A percentile compares a stretch with the other conserved stretches of the same genome.
phyloP scores from a whole-genome alignment of 768 basidiomycete species.

The Trametopsis cervina region DNA sequence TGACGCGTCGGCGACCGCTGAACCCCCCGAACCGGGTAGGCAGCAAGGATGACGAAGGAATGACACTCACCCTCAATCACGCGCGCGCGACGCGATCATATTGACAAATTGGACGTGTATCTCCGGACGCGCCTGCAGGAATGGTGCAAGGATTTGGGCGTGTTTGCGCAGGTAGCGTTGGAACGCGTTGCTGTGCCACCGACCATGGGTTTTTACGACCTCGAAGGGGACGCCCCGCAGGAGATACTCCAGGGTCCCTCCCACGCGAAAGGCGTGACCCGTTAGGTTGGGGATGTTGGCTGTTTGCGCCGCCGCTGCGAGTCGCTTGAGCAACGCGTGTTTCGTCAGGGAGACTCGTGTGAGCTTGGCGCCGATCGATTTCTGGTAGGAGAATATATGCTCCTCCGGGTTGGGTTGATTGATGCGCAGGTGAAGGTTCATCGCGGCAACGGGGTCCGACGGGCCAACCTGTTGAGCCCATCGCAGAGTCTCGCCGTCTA shows the following conservation, averaged over 20 bases:
- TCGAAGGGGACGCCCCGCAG: conserved; percentile 12
- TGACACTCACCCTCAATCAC: too few relatives aligned
- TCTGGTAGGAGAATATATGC: conserved; percentile 26
- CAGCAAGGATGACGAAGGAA: too few relatives aligned
- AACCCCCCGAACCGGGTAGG: too few relatives aligned
- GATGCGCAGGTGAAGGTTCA: conserved; percentile 23
- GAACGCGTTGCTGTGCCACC: conserved; percentile 22
- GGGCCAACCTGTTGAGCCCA: conserved; percentile 25
- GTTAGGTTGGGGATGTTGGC: conserved; percentile 10
- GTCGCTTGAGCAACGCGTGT: conserved; percentile 14
- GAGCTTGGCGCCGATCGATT: too few relatives aligned
- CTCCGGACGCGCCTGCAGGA: conserved; percentile 16
- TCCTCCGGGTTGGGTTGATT: conserved; percentile 21
- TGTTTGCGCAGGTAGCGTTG: conserved; percentile 18
- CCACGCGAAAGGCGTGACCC: conserved; percentile 11
- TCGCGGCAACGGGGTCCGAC: conserved; percentile 19
- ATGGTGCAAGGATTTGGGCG: conserved; percentile 15
- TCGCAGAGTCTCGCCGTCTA: conserved; percentile 22
- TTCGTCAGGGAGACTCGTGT: conserved; percentile 16
- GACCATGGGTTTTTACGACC: conserved; percentile 16
- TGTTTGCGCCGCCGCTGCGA: too few relatives aligned
- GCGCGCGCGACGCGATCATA: too few relatives aligned
- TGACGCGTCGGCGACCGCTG: too few relatives aligned
- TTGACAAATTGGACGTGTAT: too few relatives aligned
- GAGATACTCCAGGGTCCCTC: conserved; percentile 10